A percentile compares a stretch with the other conserved stretches of the same genome.
These are phyloP conservation scores for Gossypium davidsonii DNA, from an alignment of 441 rosid species.

Conservation along the genomic window DNA sequence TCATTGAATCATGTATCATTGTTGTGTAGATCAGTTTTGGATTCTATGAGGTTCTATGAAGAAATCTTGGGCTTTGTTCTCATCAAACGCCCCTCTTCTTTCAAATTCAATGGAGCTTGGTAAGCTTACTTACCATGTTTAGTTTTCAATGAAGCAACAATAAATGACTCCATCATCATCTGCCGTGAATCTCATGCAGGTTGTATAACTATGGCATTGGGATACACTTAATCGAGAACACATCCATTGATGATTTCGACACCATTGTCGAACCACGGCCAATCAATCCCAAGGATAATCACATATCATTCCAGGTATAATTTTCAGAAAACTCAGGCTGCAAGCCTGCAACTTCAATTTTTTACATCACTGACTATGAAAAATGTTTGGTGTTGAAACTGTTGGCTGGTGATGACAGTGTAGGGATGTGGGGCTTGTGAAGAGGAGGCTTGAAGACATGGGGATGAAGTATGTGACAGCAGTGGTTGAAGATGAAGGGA, in stretches of 20 bases:
- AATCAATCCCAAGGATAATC: slow-evolving; percentile 65
- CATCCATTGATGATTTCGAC: slow-evolving; percentile 36
- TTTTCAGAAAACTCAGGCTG: not conserved
- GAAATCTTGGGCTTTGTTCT: slow-evolving; percentile 54
- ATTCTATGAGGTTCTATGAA: slow-evolving; percentile 44
- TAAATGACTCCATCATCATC: not conserved
- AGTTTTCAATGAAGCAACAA: not conserved
- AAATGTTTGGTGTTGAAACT: not conserved
- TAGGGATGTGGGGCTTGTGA: slow-evolving; percentile 41
- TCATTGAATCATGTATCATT: slow-evolving; percentile 54
- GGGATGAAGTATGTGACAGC: slow-evolving; percentile 50
- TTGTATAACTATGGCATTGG: slow-evolving; percentile 58
- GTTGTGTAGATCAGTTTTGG: slow-evolving; percentile 47
- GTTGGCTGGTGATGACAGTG: slow-evolving; percentile 26
- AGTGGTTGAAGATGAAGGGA: slow-evolving; percentile 45
- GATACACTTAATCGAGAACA: slow-evolving; percentile 62
- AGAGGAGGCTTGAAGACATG: slow-evolving; percentile 43
- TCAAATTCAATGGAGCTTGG: slow-evolving; percentile 75
- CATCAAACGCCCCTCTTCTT: slow-evolving; percentile 72
- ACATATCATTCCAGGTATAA: slow-evolving; percentile 57
- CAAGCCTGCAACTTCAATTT: not conserved
- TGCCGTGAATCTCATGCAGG: slow-evolving; percentile 24
- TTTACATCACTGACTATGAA: not conserved
- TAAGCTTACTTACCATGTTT: slow-evolving; percentile 9
- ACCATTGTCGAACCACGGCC: slow-evolving; percentile 30